phyloP scores from a whole-genome alignment of 202 grass and related monocot species.

The Brachypodium distachyon region DNA sequence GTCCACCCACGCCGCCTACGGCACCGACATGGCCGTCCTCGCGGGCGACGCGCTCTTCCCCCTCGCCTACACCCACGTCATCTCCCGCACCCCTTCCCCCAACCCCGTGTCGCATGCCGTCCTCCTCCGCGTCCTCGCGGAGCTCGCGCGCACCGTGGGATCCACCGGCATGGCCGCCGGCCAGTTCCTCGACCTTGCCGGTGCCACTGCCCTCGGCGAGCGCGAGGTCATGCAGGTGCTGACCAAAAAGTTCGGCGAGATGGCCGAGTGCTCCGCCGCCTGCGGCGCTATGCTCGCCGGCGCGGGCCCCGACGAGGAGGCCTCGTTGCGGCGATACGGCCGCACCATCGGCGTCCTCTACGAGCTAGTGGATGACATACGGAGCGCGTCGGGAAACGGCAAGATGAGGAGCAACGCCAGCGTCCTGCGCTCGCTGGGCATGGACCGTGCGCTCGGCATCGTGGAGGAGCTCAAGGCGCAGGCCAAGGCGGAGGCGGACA shows the following conservation, averaged over 20 bases:
- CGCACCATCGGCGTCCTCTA: conserved; percentile 82
- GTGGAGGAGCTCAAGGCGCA: conserved; percentile 66
- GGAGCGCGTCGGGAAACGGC: conserved; percentile 54
- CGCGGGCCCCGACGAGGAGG: conserved; percentile 49
- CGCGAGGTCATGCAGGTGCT: conserved; percentile 66
- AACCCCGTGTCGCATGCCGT: conserved; percentile 33
- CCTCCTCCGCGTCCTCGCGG: conserved; percentile 59
- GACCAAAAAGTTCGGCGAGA: conserved; percentile 88
- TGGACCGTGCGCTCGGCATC: conserved; percentile 59
- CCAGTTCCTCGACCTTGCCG: conserved; percentile 67
- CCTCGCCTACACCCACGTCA: conserved; percentile 58
- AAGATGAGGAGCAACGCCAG: conserved; percentile 88
- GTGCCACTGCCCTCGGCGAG: conserved; percentile 54
- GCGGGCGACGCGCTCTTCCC: conserved; percentile 79
- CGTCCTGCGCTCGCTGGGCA: conserved; percentile 49
- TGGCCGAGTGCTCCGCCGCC: conserved; percentile 82
- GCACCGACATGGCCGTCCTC: conserved; percentile 62
- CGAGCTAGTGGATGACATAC: conserved; percentile 66
- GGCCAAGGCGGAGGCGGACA: conserved; percentile 62
- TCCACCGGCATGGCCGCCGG: conserved; percentile 80
- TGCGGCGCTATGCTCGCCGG: conserved; percentile 79
- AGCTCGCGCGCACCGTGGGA: conserved; percentile 74
- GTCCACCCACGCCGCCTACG: conserved; percentile 66
- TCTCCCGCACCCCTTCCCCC: conserved; percentile 42
- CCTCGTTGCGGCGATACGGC: conserved; percentile 61